A percentile compares a stretch with the other conserved stretches of the same genome.
Conservation (phyloP, 495 filamentous ascomycete species). For the Venustampulla echinocandica region DNA sequence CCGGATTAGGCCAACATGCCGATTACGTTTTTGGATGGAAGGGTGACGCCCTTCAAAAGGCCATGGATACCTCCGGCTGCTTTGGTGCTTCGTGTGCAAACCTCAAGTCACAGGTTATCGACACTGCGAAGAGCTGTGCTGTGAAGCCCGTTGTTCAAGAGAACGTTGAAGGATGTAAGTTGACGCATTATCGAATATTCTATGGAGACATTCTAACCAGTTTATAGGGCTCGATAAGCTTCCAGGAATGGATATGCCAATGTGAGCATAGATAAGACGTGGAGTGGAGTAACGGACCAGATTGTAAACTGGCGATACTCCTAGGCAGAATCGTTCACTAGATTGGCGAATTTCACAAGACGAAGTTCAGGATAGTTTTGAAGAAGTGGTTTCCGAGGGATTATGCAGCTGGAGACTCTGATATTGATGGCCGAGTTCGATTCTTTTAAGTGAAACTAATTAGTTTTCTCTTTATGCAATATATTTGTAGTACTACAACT, state of each 20-base stretch:
- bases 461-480: too few relatives aligned
- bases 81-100: constrained; percentile 30
- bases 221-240: not conserved
- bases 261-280: too few relatives aligned
- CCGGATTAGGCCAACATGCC: constrained; percentile 37
- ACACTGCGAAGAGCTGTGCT: constrained; percentile 31
- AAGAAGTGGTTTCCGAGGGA: too few relatives aligned
- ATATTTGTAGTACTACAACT: too few relatives aligned
- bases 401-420: too few relatives aligned
- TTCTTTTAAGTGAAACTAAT: too few relatives aligned
- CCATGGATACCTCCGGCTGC: constrained; percentile 38
- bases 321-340: too few relatives aligned
- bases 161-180: constrained; percentile 31
- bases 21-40: constrained; percentile 41
- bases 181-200: not conserved
- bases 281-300: too few relatives aligned
- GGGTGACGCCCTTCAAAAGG: constrained; percentile 25
- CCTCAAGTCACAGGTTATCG: constrained; percentile 30
- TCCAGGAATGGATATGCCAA: not conserved
- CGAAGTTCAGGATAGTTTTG: too few relatives aligned
- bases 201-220: not conserved
- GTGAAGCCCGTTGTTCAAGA: constrained; percentile 31
- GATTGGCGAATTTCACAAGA: too few relatives aligned
- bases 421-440: too few relatives aligned
- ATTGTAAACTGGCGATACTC: too few relatives aligned